Conservation (phyloP, 345 rosid genomes). For the Brassica nigra region DNA sequence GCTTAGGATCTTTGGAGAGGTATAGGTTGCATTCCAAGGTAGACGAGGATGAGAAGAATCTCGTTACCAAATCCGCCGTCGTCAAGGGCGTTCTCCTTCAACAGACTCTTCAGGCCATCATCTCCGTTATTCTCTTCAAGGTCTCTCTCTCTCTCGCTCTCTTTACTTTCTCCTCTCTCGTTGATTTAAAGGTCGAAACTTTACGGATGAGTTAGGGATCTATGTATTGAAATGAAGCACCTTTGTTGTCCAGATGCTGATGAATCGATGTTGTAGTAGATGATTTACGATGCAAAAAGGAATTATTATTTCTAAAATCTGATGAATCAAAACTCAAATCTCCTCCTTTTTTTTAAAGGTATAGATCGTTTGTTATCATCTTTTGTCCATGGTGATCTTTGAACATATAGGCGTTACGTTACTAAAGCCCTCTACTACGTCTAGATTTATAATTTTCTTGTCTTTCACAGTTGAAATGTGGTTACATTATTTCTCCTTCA, state of each 20-base stretch:
- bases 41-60: constrained; percentile 85
- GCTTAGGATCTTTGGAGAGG: constrained; percentile 56
- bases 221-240: background rate
- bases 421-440: background rate
- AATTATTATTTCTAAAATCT: background rate
- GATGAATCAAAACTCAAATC: constrained; percentile 6
- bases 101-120: constrained; percentile 71
- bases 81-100: constrained; percentile 90
- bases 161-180: background rate
- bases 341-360: background rate
- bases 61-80: constrained; percentile 70
- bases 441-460: background rate
- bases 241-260: background rate
- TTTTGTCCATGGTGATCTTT: background rate
- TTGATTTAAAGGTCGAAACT: background rate
- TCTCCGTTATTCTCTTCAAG: constrained; percentile 71
- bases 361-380: background rate
- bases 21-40: constrained; percentile 75
- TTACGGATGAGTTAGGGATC: background rate
- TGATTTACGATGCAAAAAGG: background rate
- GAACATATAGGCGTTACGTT: background rate
- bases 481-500: constrained; percentile 11
- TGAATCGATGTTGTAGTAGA: background rate
- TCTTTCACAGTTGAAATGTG: background rate
- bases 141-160: constrained; percentile 43